Conservation (phyloP, 805 yeast genomes). For the Pichia eremophila region DNA sequence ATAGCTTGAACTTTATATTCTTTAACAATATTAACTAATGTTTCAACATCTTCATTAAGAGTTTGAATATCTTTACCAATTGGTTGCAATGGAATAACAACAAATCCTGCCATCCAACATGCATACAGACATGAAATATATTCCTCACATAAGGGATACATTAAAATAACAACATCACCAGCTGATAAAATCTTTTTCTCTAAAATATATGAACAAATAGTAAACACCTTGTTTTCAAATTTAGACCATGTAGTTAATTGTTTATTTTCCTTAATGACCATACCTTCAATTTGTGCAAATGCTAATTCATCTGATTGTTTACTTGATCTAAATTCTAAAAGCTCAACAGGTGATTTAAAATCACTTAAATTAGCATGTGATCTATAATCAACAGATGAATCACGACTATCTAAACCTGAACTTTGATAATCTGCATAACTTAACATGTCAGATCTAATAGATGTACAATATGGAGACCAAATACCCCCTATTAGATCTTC, state of each 20-base stretch:
- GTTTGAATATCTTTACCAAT: slow-evolving; percentile 46
- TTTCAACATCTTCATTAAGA: slow-evolving; percentile 63
- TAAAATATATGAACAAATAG: slow-evolving; percentile 62
- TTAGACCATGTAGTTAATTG: slow-evolving; percentile 55
- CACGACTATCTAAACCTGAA: slow-evolving; percentile 74
- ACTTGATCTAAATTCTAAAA: slow-evolving; percentile 69
- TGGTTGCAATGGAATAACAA: slow-evolving; percentile 70
- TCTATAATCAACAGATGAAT: slow-evolving; percentile 66
- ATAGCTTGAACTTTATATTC: slow-evolving; percentile 66
- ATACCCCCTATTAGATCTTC: slow-evolving; percentile 73
- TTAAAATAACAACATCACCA: slow-evolving; percentile 68
- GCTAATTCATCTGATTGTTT: slow-evolving; percentile 77
- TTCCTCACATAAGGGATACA: slow-evolving; percentile 85
- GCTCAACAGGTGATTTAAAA: slow-evolving; percentile 60
- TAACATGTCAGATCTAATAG: slow-evolving; percentile 51
- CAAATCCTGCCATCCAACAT: slow-evolving; percentile 70
- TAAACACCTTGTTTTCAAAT: slow-evolving; percentile 66
- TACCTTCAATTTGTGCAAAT: slow-evolving; percentile 35
- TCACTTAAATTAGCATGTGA: slow-evolving; percentile 63
- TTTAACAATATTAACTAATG: slow-evolving; percentile 53
- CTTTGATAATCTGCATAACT: slow-evolving; percentile 62
- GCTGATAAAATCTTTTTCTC: slow-evolving; percentile 54
- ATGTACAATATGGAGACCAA: slow-evolving; percentile 72
- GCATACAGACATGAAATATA: slow-evolving; percentile 77
- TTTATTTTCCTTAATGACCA: slow-evolving; percentile 38